Base-by-base conservation (phyloP, 1,284 basidiomycete species). In the Mycosarcoma mackinlayi region DNA sequence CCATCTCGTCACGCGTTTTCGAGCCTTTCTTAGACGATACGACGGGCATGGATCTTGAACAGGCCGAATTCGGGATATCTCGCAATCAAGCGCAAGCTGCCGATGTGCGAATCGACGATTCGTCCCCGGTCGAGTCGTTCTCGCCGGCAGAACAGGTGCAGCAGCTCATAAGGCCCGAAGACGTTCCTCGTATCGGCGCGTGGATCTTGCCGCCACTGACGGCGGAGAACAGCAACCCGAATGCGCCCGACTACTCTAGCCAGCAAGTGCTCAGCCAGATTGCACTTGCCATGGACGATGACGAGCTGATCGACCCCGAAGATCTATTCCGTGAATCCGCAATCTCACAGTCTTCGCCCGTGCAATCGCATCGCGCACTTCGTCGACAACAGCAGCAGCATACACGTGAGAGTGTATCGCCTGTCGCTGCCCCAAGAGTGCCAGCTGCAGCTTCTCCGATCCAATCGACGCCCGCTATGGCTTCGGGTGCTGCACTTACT, bases 121-220 rank as follows among this genome's bases (percentile, higher is more conserved):
- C 50, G 23, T 65, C 62, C 6, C 68, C 68, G 9, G 68, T 71
- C n/a, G 63, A 71, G 24, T 57, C 52, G 0, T 70, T 70, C 23
- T 60, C 61, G 1, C 61, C 67, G 2, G 24, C 59, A 7, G 40
- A 53, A 8, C 23, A 55, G 35, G 23, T 23, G 23, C 53, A 38
- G 6, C 35, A 16, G 3, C 3, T 41, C 8, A 28, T 52, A 34
- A 42, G 41, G 7, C 49, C 52, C 6, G 23, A 64, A 16, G 66
- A 69, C 23, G 39, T 70, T 6, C 61, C 67, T 3, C 45, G 67
- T 18, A 40, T 70, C 4, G 67, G 67, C 2, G 35, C 39, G 4
- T 70, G 67, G 67, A 38, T 70, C 14, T 25, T 70, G 16, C 67
- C 67, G 2, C 33, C 33, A 1, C 30, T 70, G n/a, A 64, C 67